Conservation (phyloP, 805 yeast genomes). For the Danielozyma ontarioensis region DNA sequence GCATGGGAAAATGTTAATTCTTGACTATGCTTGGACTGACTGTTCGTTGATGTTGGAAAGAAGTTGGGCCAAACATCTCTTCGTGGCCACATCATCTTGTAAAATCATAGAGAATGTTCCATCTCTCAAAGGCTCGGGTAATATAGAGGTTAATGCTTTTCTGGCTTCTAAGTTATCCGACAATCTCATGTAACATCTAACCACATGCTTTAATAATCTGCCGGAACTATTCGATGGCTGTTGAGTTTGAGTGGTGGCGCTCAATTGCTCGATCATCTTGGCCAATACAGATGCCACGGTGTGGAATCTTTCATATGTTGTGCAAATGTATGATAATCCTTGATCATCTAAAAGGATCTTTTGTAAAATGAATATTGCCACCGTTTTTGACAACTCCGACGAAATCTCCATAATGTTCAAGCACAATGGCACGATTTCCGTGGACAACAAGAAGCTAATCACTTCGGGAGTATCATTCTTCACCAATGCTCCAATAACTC, state of each 20-base stretch:
- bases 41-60: constrained; percentile 55
- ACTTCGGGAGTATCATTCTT: constrained; percentile 96
- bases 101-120: constrained; percentile 76
- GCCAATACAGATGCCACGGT: constrained; percentile 89
- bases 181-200: constrained; percentile 85
- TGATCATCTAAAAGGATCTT: constrained; percentile 88
- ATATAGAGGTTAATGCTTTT: constrained; percentile 71
- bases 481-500: constrained; percentile 95
- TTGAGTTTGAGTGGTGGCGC: constrained; percentile 40
- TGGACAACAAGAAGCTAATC: constrained; percentile 83
- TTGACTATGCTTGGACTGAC: no score
- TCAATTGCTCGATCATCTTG: constrained; percentile 81
- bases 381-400: constrained; percentile 90
- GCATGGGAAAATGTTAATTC: no score
- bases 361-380: constrained; percentile 93
- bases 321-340: constrained; percentile 89
- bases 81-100: constrained; percentile 84
- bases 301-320: constrained; percentile 88
- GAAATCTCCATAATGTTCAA: constrained; percentile 93
- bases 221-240: constrained; percentile 51
- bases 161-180: constrained; percentile 90
- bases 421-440: constrained; percentile 94
- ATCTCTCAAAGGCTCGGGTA: constrained; percentile 85
- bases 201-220: constrained; percentile 85
- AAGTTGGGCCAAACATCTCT: constrained; percentile 79